A percentile compares a stretch with the other conserved stretches of the same genome.
Conservation (phyloP, 225 moss, liverwort and hornwort species). For the Pseudisothecium myosuroides region DNA sequence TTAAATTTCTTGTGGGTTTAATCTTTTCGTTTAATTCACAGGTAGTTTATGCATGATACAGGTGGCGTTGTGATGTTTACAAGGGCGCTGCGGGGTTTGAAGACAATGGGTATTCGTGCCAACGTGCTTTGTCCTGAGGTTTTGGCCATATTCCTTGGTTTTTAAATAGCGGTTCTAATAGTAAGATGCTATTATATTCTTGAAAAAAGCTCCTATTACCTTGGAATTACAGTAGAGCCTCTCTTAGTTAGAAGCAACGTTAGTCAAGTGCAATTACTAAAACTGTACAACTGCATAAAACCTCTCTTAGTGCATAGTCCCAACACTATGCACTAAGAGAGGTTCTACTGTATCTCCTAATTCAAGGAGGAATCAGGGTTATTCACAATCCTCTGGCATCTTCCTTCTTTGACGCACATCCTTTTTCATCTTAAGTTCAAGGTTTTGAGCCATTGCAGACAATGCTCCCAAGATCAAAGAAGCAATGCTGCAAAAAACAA, state of each 20-base stretch:
- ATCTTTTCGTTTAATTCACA: background rate
- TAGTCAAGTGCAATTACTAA: too few relatives aligned
- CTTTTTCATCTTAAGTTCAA: background rate
- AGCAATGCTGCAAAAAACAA: background rate
- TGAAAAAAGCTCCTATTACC: background rate
- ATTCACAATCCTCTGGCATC: background rate
- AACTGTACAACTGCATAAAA: too few relatives aligned
- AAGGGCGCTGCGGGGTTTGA: constrained; percentile 40
- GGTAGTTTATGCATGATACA: background rate
- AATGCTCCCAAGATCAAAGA: background rate
- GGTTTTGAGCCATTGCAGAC: background rate
- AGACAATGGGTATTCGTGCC: constrained; percentile 58
- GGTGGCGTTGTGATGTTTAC: constrained; percentile 82
- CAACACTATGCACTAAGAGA: too few relatives aligned
- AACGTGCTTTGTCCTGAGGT: constrained; percentile 94
- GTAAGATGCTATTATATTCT: background rate
- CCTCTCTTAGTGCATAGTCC: too few relatives aligned
- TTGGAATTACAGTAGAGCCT: too few relatives aligned
- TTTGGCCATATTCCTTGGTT: background rate
- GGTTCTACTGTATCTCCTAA: too few relatives aligned
- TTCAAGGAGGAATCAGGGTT: background rate
- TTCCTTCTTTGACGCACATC: background rate
- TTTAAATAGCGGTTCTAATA: background rate
- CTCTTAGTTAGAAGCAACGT: too few relatives aligned
- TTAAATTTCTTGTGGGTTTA: background rate